A percentile compares a stretch with the other conserved stretches of the same genome.
Conservation (phyloP, 768 basidiomycete genomes). For the Lepiota venenata region DNA sequence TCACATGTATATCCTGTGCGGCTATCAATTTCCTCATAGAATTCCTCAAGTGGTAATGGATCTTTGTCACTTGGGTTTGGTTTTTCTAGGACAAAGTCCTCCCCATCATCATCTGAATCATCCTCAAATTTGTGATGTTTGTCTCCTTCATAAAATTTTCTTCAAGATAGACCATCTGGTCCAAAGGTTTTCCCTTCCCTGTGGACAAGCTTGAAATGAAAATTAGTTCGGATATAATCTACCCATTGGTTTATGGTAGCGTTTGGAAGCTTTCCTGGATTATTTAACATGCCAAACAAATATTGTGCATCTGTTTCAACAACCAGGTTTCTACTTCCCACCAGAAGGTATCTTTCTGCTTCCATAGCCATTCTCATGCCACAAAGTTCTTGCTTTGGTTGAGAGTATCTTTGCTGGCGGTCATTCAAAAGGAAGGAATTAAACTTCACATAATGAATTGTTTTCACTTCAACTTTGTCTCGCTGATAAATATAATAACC, state of each 20-base stretch:
- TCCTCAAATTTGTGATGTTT: too few species aligned
- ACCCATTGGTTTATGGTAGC: conserved; percentile 27
- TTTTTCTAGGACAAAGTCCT: too few species aligned
- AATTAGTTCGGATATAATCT: conserved; percentile 24
- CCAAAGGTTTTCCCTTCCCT: conserved; percentile 22
- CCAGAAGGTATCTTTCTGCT: conserved; percentile 16
- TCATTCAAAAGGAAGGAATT: conserved; percentile 36
- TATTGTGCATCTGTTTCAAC: conserved; percentile 29
- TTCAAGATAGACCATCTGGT: conserved; percentile 23
- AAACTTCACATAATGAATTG: conserved; percentile 26
- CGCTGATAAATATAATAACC: conserved; percentile 35
- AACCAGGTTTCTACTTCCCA: conserved; percentile 15
- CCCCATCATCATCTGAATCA: too few species aligned
- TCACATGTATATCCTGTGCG: too few species aligned
- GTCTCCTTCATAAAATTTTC: conserved; percentile 23
- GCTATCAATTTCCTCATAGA: too few species aligned
- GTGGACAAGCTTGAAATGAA: conserved; percentile 29
- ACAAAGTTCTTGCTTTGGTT: conserved; percentile 32
- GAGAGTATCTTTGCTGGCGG: conserved; percentile 29
- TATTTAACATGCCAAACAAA: conserved; percentile 26
- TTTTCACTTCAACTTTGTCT: conserved; percentile 17
- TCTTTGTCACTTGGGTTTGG: too few species aligned
- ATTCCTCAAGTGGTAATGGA: too few species aligned
- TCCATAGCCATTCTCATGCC: conserved; percentile 26
- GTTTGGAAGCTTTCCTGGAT: conserved; percentile 28